Percentiles rank a stretch among this genome's conserved stretches.
Conservation (phyloP, 441 rosid genomes). For the Eugenia klotzschiana region DNA sequence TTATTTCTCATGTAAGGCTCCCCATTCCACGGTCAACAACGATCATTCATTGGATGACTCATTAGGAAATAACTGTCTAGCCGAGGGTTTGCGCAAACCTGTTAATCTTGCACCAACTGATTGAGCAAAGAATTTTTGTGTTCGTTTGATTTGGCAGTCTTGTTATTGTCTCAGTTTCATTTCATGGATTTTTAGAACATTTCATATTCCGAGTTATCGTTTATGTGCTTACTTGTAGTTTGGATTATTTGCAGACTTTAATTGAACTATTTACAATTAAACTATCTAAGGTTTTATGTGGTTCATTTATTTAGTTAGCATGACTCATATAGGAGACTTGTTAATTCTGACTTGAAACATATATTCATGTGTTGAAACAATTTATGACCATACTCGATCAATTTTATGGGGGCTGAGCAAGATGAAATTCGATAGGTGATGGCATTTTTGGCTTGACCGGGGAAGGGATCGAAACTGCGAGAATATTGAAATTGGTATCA, state of each 20-base stretch:
- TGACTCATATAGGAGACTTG: not conserved
- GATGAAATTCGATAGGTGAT: slow-evolving; percentile 16
- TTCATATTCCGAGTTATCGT: not conserved
- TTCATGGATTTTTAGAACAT: not conserved
- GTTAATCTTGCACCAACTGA: not conserved
- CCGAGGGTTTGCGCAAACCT: too few species aligned
- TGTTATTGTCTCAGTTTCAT: not conserved
- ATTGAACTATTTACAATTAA: not conserved
- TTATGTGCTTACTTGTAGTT: not conserved
- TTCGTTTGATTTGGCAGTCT: not conserved
- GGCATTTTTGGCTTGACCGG: slow-evolving; percentile 53
- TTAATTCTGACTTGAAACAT: not conserved
- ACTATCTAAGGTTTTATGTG: not conserved
- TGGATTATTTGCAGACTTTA: not conserved
- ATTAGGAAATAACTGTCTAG: too few species aligned
- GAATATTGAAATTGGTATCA: slow-evolving; percentile 84
- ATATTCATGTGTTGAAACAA: not conserved
- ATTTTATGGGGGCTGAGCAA: not conserved
- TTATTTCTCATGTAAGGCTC: not conserved
- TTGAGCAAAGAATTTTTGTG: not conserved
- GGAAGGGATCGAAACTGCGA: slow-evolving; percentile 35
- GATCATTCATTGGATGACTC: too few species aligned
- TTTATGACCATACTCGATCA: not conserved
- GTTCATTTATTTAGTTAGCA: not conserved
- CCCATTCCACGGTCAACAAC: not conserved